Percentiles rank a stretch among this genome's conserved stretches.
phyloP scores from a whole-genome alignment of 345 rosid genomes.

The Lagerstroemia speciosa region DNA sequence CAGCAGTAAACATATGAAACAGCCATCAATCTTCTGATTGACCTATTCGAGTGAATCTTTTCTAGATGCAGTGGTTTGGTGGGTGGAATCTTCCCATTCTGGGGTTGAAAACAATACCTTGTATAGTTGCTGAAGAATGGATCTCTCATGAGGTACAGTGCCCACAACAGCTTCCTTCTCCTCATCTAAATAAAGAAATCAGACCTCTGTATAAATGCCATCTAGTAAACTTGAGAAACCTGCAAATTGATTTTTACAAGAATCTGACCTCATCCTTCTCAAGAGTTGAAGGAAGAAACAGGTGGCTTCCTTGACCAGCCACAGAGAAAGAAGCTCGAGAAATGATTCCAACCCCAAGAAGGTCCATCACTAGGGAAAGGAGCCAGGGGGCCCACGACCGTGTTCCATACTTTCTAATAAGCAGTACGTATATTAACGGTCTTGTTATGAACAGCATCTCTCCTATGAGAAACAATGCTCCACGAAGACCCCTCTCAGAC shows the following conservation, averaged over 20 bases:
- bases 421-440: constrained; percentile 82
- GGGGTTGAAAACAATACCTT: constrained; percentile 30
- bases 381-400: constrained; percentile 95
- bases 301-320: constrained; percentile 28
- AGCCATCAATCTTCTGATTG: neutral
- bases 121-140: constrained; percentile 88
- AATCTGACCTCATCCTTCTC: constrained; percentile 73
- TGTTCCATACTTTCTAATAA: constrained; percentile 66
- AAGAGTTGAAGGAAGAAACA: constrained; percentile 32
- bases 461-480: constrained; percentile 55
- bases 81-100: neutral
- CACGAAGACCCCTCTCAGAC: constrained; percentile 58
- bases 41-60: neutral
- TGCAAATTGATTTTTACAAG: neutral
- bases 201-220: neutral
- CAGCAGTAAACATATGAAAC: neutral
- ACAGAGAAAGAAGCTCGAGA: constrained; percentile 28
- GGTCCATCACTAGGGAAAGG: constrained; percentile 64
- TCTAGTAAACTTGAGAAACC: neutral
- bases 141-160: constrained; percentile 89
- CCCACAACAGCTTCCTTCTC: constrained; percentile 87
- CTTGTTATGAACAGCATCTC: constrained; percentile 71
- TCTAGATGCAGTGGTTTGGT: neutral
- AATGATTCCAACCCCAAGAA: constrained; percentile 46
- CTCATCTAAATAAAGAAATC: constrained; percentile 35